Base-by-base conservation (phyloP, 1,139 yeast species). In the Candida glucosophila region DNA sequence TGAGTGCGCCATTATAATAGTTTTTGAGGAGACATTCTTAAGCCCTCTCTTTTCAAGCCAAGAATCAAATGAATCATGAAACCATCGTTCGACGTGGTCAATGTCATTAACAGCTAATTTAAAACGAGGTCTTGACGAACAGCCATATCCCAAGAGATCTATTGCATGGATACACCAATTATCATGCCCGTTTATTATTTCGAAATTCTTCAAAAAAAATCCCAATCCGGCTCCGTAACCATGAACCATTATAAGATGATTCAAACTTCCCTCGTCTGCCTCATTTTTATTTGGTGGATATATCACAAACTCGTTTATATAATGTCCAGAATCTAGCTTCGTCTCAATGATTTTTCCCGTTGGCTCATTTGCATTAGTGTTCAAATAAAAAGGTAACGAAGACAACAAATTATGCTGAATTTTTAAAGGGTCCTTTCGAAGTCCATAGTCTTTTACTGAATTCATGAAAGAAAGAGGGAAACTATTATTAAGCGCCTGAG, bases 211-310 rank as follows among this genome's bases (percentile, higher is more conserved):
- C 20, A 77, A 42, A 39, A 62, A 80, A 37, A 79, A 75, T 1
- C 92, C 90, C 10, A 78, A 49, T 0, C 88, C 88, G 0, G 82
- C 83, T 2, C 90, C 92, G 40, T 80, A 79, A 0, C 92, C 92
- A 49, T 80, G 92, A 5, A 79, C 55, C 52, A 80, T 55, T 1
- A 80, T 65, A 20, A 79, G 50, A 49, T 79, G 88, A 31, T 74
- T 68, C 34, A 57, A 40, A 12, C 23, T 24, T 13, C 40, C 33
- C 25, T 43, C 41, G 25, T 40, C 44, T 4, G 27, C 28, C 6
- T 50, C 47, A 3, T 56, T 43, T 17, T 52, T 51, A 6, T 52
- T 47, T 4, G 52, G 49, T 0, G 82, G 79, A 28, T 61, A 56
- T 2, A 77, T 71, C 27, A 65, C 68, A 42, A 75, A 72, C 45